These are phyloP conservation scores for Fusarium tjaetaba DNA, from an alignment of 2,329 filamentous ascomycete genomes.

Conservation along the genomic window DNA sequence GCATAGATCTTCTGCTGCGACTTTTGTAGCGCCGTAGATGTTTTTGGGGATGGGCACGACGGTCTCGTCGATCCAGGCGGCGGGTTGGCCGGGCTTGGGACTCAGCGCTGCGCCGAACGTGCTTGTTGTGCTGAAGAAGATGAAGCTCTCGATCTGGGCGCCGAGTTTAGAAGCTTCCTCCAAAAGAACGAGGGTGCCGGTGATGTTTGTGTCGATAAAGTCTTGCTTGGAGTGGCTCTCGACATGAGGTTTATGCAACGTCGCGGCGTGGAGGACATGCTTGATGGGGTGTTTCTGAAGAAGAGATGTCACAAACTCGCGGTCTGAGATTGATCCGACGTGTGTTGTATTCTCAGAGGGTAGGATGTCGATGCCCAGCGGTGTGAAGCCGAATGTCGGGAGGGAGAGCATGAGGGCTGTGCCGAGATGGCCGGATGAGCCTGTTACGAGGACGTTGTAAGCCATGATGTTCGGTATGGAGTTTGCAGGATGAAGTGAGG, in stretches of 20 bases:
- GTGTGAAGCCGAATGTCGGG: slow-evolving; percentile 51
- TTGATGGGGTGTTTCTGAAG: slow-evolving; percentile 48
- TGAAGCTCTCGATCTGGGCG: slow-evolving; percentile 50
- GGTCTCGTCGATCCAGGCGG: slow-evolving; percentile 56
- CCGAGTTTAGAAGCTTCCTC: slow-evolving; percentile 49
- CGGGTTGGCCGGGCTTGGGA: slow-evolving; percentile 49
- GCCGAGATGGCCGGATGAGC: slow-evolving; percentile 58
- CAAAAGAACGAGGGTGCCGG: slow-evolving; percentile 55
- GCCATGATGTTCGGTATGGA: slow-evolving; percentile 1
- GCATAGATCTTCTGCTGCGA: slow-evolving; percentile 60
- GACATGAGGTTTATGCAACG: slow-evolving; percentile 60
- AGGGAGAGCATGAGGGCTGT: slow-evolving; percentile 57
- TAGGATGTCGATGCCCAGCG: slow-evolving; percentile 57
- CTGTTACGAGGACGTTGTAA: slow-evolving; percentile 56
- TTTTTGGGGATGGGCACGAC: slow-evolving; percentile 57
- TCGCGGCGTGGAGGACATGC: slow-evolving; percentile 57
- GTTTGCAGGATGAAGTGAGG: too few relatives aligned
- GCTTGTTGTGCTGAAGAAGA: slow-evolving; percentile 60
- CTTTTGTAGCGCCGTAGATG: slow-evolving; percentile 60
- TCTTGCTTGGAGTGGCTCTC: slow-evolving; percentile 55
- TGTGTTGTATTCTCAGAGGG: slow-evolving; percentile 49
- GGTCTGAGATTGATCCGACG: slow-evolving; percentile 52
- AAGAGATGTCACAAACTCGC: slow-evolving; percentile 46
- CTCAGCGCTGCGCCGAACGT: slow-evolving; percentile 54
- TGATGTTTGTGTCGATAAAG: slow-evolving; percentile 58